A percentile compares a stretch with the other conserved stretches of the same genome.
These are phyloP conservation scores for Babesia gibsoni DNA, from an alignment of 169 alveolate species.

Conservation along the genomic window DNA sequence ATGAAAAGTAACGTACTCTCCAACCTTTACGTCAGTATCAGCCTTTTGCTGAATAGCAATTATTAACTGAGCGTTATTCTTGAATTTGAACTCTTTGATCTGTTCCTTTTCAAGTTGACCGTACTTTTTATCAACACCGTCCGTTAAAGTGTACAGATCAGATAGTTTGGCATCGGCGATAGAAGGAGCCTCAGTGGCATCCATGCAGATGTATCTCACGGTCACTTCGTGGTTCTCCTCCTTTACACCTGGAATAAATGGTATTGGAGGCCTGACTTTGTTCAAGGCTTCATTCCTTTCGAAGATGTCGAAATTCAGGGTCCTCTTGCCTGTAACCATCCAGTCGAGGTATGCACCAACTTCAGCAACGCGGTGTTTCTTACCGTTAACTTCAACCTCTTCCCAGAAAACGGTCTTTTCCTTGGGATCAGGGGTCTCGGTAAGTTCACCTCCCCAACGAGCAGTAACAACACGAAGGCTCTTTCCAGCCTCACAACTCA, in stretches of 20 bases:
- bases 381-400: constrained; percentile 3
- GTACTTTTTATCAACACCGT: neutral
- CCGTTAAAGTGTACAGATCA: neutral
- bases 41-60: constrained; percentile 27
- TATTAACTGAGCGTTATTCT: constrained; percentile 12
- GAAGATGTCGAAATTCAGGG: constrained; percentile 9
- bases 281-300: neutral
- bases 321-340: constrained; percentile 4
- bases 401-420: constrained; percentile 6
- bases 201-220: constrained; percentile 45
- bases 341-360: constrained; percentile 32
- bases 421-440: neutral
- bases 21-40: constrained; percentile 12
- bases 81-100: neutral
- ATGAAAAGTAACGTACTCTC: constrained; percentile 33
- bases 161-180: neutral
- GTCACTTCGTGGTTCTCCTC: constrained; percentile 30
- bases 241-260: constrained; percentile 11
- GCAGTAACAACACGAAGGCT: constrained; percentile 42
- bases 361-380: constrained; percentile 17
- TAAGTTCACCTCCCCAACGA: constrained; percentile 46
- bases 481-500: constrained; percentile 5
- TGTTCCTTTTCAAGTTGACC: constrained; percentile 8
- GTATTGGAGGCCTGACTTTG: neutral
- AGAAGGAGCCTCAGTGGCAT: constrained; percentile 6